Evolutionary conservation across 2,329 filamentous ascomycete species (phyloP), one percentile per base, ranked within the genome.

Genomic region (Alternaria burnsii): DNA sequence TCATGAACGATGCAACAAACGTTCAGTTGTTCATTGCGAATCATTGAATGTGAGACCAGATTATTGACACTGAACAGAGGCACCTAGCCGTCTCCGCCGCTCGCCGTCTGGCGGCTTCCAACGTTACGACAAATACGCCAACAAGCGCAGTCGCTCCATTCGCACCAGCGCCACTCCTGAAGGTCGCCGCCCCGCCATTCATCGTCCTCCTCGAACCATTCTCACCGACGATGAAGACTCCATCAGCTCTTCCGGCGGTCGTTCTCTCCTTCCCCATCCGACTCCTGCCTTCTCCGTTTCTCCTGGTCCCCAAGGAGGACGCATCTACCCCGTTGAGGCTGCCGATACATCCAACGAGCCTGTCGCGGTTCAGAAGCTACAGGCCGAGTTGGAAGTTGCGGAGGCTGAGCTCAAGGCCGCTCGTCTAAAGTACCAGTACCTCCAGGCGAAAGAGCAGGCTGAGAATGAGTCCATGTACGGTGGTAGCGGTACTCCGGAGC

Each of bases 351-450:
- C 67, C 18, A 61, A 58, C 10, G 62, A 71, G 52, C 62, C 70
- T 16, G 57, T 74, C 16, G 67, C 65, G 6, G 68, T 71, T 2
- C 68, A 71, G 58, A 66, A 68, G 50, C 57, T 77, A 1, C 65
- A 74, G 53, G 70, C 70, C 9, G 69, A 77, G 50, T 42, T 77
- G 9, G 71, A 76, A 32, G 58, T 72, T n/a, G 74, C 73, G 2
- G 73, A 78, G 52, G 74, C 74, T 8, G 74, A 77, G 58, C 67
- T 77, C 18, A 68, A 65, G 43, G 61, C 71, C 46, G 67, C 69
- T 7, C 67, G 70, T 12, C 47, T 73, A 11, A 71, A 66, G 51
- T 65, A 68, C 14, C 55, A 62, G 48, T 71, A 71, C 34, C 54
- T 71, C 3, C 62, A 70, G 47, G 67, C 67, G 5, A 72, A 64